Conservation (phyloP, 441 rosid species). For the Iberis amara region DNA sequence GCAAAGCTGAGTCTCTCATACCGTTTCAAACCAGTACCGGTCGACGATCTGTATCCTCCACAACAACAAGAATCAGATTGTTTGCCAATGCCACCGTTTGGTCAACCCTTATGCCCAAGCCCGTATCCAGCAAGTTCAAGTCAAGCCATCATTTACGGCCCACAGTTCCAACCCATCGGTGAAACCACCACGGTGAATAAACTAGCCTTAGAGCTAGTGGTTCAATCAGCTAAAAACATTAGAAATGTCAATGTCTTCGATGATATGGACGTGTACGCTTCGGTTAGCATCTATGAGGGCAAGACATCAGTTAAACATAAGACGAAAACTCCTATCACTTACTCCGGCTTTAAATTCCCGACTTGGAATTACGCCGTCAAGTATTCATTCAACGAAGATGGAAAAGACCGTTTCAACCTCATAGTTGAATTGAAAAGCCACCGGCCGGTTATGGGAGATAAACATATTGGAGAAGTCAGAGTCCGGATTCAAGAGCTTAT, state of each 20-base stretch:
- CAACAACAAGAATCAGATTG: not conserved
- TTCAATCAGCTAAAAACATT: not conserved
- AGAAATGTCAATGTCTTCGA: not conserved
- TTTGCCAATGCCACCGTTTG: not conserved
- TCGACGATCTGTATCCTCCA: constrained; percentile 7
- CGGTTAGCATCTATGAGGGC: not conserved
- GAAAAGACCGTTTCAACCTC: constrained; percentile 27
- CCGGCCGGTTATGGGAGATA: constrained; percentile 41
- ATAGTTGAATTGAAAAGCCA: constrained; percentile 45
- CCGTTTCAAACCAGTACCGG: constrained; percentile 14
- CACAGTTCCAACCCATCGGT: not conserved
- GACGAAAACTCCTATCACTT: not conserved
- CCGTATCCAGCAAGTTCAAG: not conserved
- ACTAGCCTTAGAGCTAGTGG: not conserved
- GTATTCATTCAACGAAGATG: constrained; percentile 39
- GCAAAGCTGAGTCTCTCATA: constrained; percentile 11
- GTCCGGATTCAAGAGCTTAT: constrained; percentile 53
- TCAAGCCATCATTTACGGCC: not conserved
- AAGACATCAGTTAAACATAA: not conserved
- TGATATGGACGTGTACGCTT: not conserved
- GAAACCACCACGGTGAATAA: not conserved
- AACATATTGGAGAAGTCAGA: constrained; percentile 52
- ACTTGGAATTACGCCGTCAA: constrained; percentile 47
- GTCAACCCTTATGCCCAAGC: not conserved
- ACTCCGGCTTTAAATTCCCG: not conserved